Conservation (phyloP, 139 green algal species). For the Nannochloris sp. region DNA sequence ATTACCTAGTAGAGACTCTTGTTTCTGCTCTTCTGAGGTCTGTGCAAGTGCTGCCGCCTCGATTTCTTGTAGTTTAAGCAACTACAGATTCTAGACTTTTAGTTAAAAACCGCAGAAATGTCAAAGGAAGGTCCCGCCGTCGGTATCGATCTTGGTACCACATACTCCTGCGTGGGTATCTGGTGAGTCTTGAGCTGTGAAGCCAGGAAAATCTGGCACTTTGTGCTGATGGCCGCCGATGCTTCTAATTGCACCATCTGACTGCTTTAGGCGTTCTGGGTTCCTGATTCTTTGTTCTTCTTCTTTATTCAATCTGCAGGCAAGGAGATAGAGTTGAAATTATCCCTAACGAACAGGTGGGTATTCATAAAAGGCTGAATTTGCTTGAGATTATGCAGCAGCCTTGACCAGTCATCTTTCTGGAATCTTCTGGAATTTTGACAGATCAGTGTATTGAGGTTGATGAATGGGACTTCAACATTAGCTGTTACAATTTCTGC, state of each 20-base stretch:
- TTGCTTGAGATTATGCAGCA: not conserved
- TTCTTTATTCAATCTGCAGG: slow-evolving; percentile 37
- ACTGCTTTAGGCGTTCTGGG: no score
- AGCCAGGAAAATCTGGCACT: not conserved
- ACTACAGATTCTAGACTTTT: not conserved
- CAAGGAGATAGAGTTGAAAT: slow-evolving; percentile 84
- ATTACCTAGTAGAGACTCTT: no score
- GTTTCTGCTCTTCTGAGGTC: no score
- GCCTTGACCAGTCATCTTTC: not conserved
- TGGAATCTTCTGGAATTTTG: not conserved
- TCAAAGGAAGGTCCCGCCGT: not conserved
- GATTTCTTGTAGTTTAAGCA: no score
- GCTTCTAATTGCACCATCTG: not conserved
- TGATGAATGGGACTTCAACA: no score
- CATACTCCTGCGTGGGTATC: slow-evolving; percentile 18
- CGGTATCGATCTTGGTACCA: slow-evolving; percentile 26
- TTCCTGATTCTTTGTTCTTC: slow-evolving; percentile 3
- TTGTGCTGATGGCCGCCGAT: no score
- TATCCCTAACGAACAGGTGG: slow-evolving; percentile 84
- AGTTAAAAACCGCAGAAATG: not conserved
- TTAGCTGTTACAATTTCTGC: not conserved
- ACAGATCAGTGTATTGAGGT: no score
- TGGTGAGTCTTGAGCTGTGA: not conserved
- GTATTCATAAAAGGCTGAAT: no score
- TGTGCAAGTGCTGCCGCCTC: no score